Percentiles rank a stretch among this genome's conserved stretches.
phyloP scores from a whole-genome alignment of 371 early-diverging fungal species.

The Nematocida minor region DNA sequence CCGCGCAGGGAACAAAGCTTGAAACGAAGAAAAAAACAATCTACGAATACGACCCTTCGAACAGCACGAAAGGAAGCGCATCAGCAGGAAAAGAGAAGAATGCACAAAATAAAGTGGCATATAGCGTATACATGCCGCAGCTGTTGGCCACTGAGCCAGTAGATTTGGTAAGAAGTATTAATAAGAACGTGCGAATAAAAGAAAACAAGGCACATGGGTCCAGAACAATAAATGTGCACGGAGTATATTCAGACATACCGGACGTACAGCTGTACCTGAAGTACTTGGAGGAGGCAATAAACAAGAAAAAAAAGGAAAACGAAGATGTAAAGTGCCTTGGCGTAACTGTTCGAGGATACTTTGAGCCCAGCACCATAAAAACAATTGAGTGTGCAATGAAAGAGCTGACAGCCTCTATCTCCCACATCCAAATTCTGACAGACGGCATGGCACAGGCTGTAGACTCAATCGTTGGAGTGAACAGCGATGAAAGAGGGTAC shows the following conservation, averaged over 20 bases:
- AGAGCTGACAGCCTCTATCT: neutral
- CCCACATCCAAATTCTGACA: neutral
- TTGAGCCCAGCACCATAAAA: neutral
- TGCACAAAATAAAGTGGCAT: too few species aligned
- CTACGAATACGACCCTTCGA: neutral
- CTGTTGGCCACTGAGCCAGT: neutral
- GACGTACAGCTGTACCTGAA: neutral
- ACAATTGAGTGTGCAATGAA: neutral
- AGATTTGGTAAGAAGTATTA: neutral
- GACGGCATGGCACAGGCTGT: conserved; percentile 18
- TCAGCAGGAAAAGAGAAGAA: neutral
- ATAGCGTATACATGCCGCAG: neutral
- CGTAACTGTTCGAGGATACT: neutral
- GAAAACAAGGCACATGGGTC: too few species aligned
- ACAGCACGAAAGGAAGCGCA: neutral
- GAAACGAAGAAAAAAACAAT: neutral
- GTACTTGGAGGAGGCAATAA: neutral
- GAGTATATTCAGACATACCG: conserved; percentile 23
- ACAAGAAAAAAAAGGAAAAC: neutral
- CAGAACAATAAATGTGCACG: neutral
- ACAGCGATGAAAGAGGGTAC: neutral
- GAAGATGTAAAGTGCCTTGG: neutral
- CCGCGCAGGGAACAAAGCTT: neutral
- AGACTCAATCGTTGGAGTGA: neutral
- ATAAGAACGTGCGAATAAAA: neutral